Percentiles rank a stretch among this genome's conserved stretches.
phyloP scores from a whole-genome alignment of 192 early-diverging fungal genomes.

The Geosiphon pyriformis region DNA sequence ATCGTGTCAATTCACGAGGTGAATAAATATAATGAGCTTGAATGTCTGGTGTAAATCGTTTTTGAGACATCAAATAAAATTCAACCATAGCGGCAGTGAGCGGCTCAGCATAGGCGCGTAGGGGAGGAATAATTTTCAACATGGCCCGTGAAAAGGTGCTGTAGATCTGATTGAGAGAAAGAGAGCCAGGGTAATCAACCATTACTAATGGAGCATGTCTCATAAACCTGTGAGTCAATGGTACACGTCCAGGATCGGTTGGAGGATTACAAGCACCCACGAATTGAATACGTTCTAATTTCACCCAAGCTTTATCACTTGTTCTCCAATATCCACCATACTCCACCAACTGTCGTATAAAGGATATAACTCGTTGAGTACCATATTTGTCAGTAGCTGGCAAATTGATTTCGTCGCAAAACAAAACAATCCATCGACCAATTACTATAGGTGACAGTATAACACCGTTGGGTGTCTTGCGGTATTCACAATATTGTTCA shows the following conservation, averaged over 20 bases:
- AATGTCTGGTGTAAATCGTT: slow-evolving; percentile 91
- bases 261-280: slow-evolving; percentile 99
- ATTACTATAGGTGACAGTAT: slow-evolving; percentile 76
- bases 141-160: slow-evolving; percentile 86
- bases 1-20: slow-evolving; percentile 98
- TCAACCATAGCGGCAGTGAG: slow-evolving; percentile 97
- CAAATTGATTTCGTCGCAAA: slow-evolving; percentile 99
- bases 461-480: slow-evolving; percentile 88
- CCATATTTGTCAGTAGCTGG: slow-evolving; percentile 95
- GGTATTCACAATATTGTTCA: slow-evolving; percentile 98
- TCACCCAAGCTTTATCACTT: slow-evolving; percentile 89
- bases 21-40: slow-evolving; percentile 99
- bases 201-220: slow-evolving; percentile 94
- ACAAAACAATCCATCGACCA: slow-evolving; percentile 95
- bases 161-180: slow-evolving; percentile 94
- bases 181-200: slow-evolving; percentile 96
- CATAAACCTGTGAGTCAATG: slow-evolving; percentile 91
- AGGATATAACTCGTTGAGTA: slow-evolving; percentile 96
- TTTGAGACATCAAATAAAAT: slow-evolving; percentile 86
- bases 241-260: slow-evolving; percentile 97
- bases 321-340: slow-evolving; percentile 96
- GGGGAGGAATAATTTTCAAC: slow-evolving; percentile 85
- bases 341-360: slow-evolving; percentile 91
- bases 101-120: slow-evolving; percentile 86
- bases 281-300: slow-evolving; percentile 95